Conservation (phyloP, 306 rosid genomes). For the Sicyos baderoa region DNA sequence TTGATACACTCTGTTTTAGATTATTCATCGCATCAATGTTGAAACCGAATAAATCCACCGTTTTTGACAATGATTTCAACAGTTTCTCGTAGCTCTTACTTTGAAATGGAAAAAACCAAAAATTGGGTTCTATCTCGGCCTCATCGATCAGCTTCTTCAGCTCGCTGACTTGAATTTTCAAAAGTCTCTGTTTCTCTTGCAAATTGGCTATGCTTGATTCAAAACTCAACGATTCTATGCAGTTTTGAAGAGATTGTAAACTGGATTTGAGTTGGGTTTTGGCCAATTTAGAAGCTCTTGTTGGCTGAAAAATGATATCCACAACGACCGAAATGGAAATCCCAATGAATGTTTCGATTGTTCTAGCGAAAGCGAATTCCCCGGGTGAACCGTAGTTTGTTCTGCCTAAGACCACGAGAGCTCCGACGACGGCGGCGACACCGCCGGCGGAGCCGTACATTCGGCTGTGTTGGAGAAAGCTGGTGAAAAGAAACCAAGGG, state of each 20-base stretch:
- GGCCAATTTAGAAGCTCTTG: constrained; percentile 44
- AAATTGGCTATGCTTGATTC: constrained; percentile 3
- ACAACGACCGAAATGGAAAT: constrained; percentile 36
- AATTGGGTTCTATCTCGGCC: constrained; percentile 60
- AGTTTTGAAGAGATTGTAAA: constrained; percentile 29
- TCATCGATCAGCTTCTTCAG: constrained; percentile 35
- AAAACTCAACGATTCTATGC: constrained; percentile 33
- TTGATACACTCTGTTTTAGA: constrained; percentile 24
- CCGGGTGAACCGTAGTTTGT: constrained; percentile 47
- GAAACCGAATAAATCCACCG: constrained; percentile 36
- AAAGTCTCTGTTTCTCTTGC: constrained; percentile 26
- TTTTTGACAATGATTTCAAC: constrained; percentile 35
- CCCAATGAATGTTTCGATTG: constrained; percentile 57
- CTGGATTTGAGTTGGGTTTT: constrained; percentile 31
- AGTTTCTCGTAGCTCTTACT: constrained; percentile 35
- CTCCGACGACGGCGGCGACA: constrained; percentile 59
- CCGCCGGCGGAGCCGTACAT: constrained; percentile 71
- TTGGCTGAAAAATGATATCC: constrained; percentile 47
- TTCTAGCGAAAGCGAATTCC: constrained; percentile 54
- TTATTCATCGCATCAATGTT: constrained; percentile 30
- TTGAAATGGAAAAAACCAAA: constrained; percentile 57
- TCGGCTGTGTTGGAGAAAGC: constrained; percentile 46
- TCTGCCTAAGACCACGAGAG: constrained; percentile 48
- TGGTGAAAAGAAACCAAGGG: constrained; percentile 66
- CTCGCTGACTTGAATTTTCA: constrained; percentile 31